These are phyloP conservation scores for Beauveria rudraprayagi DNA, from an alignment of 2,329 filamentous ascomycete genomes.

Conservation along the genomic window DNA sequence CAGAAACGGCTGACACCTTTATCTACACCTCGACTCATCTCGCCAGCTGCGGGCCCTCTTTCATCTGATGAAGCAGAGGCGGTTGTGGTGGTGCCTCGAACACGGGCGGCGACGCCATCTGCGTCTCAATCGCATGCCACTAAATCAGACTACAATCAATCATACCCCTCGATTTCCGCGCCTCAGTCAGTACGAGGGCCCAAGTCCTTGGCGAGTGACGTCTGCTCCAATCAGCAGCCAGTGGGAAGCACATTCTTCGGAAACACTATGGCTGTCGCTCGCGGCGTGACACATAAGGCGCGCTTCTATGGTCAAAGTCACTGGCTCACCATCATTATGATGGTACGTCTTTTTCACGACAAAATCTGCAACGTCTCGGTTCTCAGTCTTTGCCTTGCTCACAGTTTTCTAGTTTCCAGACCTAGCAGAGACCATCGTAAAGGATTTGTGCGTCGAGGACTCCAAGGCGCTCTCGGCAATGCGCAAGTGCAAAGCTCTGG, in stretches of 20 bases:
- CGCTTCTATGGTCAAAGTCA: constrained; percentile 49
- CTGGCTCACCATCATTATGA: constrained; percentile 39
- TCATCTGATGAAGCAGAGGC: neutral
- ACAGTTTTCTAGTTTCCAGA: constrained; percentile 29
- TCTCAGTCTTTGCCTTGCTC: neutral
- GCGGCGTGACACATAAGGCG: constrained; percentile 44
- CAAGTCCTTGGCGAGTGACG: neutral
- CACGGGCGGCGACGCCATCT: too few species aligned
- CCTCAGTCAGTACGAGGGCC: constrained; percentile 22
- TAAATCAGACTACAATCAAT: constrained; percentile 6
- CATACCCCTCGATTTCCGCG: constrained; percentile 36
- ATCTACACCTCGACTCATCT: constrained; percentile 1
- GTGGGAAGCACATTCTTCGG: constrained; percentile 28
- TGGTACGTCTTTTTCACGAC: constrained; percentile 28
- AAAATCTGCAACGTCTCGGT: neutral
- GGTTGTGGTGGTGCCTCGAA: neutral
- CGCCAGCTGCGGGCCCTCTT: neutral
- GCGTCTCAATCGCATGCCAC: neutral
- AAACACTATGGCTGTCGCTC: constrained; percentile 25
- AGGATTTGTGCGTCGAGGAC: constrained; percentile 26
- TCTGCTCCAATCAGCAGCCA: constrained; percentile 23
- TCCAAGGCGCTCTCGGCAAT: constrained; percentile 30
- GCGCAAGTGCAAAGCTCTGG: constrained; percentile 44
- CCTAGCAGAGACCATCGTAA: constrained; percentile 36
- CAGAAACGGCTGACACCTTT: neutral